Base-by-base conservation (phyloP, 2,329 filamentous ascomycete genomes). In the Sphaerostilbella broomeana region DNA sequence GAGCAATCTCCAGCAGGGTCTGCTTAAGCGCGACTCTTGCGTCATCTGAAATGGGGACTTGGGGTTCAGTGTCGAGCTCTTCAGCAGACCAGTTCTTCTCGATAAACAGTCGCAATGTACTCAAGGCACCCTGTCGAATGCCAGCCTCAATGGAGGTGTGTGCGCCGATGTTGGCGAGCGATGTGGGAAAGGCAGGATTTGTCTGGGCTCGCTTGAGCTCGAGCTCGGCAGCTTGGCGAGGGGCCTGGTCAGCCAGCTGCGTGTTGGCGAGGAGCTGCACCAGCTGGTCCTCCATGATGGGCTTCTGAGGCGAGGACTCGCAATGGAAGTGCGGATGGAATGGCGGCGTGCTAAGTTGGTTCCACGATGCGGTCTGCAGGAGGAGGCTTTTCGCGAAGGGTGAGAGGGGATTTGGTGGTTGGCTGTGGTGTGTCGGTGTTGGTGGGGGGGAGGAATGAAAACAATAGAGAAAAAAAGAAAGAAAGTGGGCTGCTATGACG, bases 231-330 rank as follows among this genome's bases (percentile, higher is more conserved):
- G 85, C 79, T 60, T 86, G 88, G 62, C 90, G 83, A 42, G 84
- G 81, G 40, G 68, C 79, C 61, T 90, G 81, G 43, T 81, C 77
- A 45, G 84, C 56, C 48, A 81, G 81, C 68, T 94, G 87, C 35
- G 89, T 94, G 64, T 88, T 86, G 55, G 83, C 79, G 49, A 98
- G 81, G 61, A 97, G 76, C 63, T 82, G 81, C 54, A 92, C 81
- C 63, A 98, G 79, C 71, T 94, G 82, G 67, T 94, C 83, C 75
- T 95, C 89, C 88, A 95, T 95, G 54, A 47, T 57, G 54, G 32
- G 32, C 27, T n/a, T 22, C 18, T 31, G 13, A 24, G 19, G 18
- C 13, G 12, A 26, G 35, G 35, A 33, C 35, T 11, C 27, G 19
- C 25, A 17, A 16, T 22, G 18, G 10, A 18, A 25, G 18, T 19